Evolutionary conservation across 495 filamentous ascomycete genomes (phyloP), one percentile per base, ranked within the genome.

Genomic region (Xylaria flabelliformis): DNA sequence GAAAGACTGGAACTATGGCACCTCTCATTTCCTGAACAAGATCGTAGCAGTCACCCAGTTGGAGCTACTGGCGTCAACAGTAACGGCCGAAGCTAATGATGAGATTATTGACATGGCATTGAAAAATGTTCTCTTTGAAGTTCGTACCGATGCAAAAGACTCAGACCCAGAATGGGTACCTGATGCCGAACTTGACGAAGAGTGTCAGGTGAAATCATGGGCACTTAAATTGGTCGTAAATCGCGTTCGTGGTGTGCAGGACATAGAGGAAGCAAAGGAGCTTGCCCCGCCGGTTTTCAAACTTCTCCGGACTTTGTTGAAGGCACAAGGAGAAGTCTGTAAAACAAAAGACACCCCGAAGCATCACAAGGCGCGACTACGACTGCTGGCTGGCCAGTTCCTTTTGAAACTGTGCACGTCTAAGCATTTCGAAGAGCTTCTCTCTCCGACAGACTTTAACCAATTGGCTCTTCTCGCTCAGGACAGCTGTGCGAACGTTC

Each of bases 191-290:
- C 77, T 92, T 42, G 94, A 97, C 56, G 90, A 94, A 21, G 94
- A 98, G 74, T 90, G 91, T 19, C 86, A 90, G 48, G 92, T 94
- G 24, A 98, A 98, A 79, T 87, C 90, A 64, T 94, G 94, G 86
- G 93, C 95, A n/a, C 85, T 98, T 44, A 94, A 91, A 76, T 91
- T 93, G 42, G 88, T 98, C 24, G 93, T 97, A 34, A 99, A 98
- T 78, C 89, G 92, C 55, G 85, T 98, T 2, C 90, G 93, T 32
- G 91, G 92, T 24, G 83, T 86, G 19, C 83, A 87, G 67, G 89
- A 89, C 24, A 76, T 83, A 13, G 87, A 88, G 21, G 87, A 88
- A 63, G 89, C 92, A 72, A 89, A 88, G 69, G 88, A 90, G 19
- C 84, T 88, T 63, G 91, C 93, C 0, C 78, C 79, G 59, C 89